Base-by-base conservation (phyloP, 768 basidiomycete species). In the Mrakia hoshinonis region DNA sequence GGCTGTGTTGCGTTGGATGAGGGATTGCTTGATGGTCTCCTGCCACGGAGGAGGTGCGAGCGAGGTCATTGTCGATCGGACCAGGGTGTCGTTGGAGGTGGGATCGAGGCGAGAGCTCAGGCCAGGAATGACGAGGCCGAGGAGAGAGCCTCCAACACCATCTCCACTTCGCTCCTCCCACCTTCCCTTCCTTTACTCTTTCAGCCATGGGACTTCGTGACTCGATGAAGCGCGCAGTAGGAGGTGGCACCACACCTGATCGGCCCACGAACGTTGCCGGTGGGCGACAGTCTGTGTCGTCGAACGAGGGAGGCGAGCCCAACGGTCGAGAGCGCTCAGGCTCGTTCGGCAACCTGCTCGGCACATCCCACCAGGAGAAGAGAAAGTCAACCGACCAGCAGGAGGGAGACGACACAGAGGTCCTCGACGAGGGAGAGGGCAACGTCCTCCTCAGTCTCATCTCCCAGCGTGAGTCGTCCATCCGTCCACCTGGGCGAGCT, bases 381-480 rank as follows among this genome's bases (percentile, higher is more conserved):
- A 89, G 74, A 90, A 91, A 78, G 88, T 88, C 49, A 87, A 91
- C 76, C 88, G 89, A 73, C 89, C 24, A 18, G 38, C 58, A 22
- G 58, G 65, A 62, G n/a, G 67, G 67, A 7, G 72, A 95, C 81
- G 91, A 94, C 81, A 91, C 90, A 60, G 90, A 88, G 73, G 89
- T 92, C 81, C 81, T 95, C 87, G 92, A 95, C 81, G 92, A 94
- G 79, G 84, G 93, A 80, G 90, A 97, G 79, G 93, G 93, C 64
- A 95, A 92, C 58, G 85, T 97, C 75, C 89, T 96, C 79, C 79
- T 86, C 73, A 87, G 88, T 15, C 81, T 96, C 75, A 95, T 96
- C 77, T 89, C 90, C 26, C 94, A 97, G 79, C 85, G 96, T 70
- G 85, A 89, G 92, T 48, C 1, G 24, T 67, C 31, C 7, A 24